Percentiles rank a stretch among this genome's conserved stretches.
Evolutionary conservation across 176 grass and related monocot species (phyloP).

Genomic region (Eragrostis nindensis): DNA sequence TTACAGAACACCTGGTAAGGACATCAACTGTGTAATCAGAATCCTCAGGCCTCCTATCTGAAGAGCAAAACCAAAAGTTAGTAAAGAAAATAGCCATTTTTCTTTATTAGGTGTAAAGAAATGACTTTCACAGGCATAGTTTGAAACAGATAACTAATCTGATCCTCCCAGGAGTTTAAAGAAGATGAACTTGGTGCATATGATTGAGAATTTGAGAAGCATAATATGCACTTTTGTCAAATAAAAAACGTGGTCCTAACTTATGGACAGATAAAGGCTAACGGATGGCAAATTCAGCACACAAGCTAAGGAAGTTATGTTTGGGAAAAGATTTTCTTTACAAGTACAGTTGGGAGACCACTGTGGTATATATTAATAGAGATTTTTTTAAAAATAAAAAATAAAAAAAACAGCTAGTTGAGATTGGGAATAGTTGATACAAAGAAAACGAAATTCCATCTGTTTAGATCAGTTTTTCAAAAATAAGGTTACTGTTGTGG

Average conservation of each 20-base stretch:
- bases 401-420: too few species aligned
- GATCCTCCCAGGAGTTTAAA: constrained; percentile 28
- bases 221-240: neutral
- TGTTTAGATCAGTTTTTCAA: constrained; percentile 27
- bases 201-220: neutral
- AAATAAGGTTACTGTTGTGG: neutral
- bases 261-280: neutral
- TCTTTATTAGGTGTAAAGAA: neutral
- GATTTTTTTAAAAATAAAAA: too few species aligned
- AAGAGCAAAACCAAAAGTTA: constrained; percentile 31
- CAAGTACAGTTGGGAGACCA: too few species aligned
- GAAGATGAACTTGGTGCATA: neutral
- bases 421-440: neutral
- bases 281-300: constrained; percentile 4
- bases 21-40: constrained; percentile 83
- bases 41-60: constrained; percentile 82
- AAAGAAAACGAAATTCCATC: neutral
- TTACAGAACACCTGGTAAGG: constrained; percentile 76
- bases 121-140: neutral
- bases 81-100: constrained; percentile 8
- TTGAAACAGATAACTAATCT: constrained; percentile 10
- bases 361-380: too few species aligned
- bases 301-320: constrained; percentile 9
- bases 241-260: neutral
- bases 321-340: too few species aligned